These are phyloP conservation scores for Geranium incanum DNA, from an alignment of 441 rosid genomes.

Conservation along the genomic window DNA sequence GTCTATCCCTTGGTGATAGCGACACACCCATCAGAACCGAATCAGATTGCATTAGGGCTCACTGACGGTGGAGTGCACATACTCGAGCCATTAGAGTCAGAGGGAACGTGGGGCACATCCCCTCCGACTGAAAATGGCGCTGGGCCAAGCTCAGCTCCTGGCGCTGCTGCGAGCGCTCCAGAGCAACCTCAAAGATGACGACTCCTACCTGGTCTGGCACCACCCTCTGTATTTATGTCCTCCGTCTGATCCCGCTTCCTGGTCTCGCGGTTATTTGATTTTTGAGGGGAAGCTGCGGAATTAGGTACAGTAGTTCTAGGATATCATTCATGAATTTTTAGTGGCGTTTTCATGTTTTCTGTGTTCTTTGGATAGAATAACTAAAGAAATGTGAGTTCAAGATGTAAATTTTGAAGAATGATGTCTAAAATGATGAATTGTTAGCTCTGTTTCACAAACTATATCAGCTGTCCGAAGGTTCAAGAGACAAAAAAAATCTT, in stretches of 20 bases:
- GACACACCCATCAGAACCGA: conserved; percentile 66
- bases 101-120: conserved; percentile 73
- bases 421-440: not conserved
- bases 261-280: conserved; percentile 25
- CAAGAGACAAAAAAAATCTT: not conserved
- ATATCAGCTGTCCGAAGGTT: too few relatives aligned
- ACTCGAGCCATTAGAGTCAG: conserved; percentile 59
- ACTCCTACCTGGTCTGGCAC: not conserved
- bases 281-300: conserved; percentile 34
- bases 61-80: conserved; percentile 67
- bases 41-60: conserved; percentile 73
- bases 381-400: not conserved
- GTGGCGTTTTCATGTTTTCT: not conserved
- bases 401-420: not conserved
- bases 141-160: conserved; percentile 41
- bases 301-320: conserved; percentile 22
- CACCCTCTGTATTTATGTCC: conserved; percentile 14
- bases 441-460: too few relatives aligned
- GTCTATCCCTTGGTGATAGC: conserved; percentile 72
- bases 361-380: not conserved
- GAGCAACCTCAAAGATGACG: conserved; percentile 53
- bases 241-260: conserved; percentile 26
- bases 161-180: conserved; percentile 37
- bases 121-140: conserved; percentile 55
- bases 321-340: conserved; percentile 3